A percentile compares a stretch with the other conserved stretches of the same genome.
phyloP scores from a whole-genome alignment of 441 rosid species.

The Sinapis alba region DNA sequence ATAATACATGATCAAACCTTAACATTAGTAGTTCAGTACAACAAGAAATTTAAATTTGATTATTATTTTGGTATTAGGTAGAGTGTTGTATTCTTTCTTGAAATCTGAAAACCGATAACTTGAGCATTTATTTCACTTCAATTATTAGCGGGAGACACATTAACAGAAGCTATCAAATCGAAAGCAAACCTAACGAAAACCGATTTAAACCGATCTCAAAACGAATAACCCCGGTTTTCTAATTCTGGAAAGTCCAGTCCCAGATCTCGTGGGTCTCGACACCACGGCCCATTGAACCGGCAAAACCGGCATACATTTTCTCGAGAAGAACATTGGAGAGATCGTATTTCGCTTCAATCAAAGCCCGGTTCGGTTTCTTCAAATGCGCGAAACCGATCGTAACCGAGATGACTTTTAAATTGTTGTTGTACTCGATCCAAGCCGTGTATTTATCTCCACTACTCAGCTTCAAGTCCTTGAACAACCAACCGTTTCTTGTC shows the following conservation, averaged over 20 bases:
- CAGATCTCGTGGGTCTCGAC: constrained; percentile 38
- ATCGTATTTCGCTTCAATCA: constrained; percentile 32
- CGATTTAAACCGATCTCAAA: not conserved
- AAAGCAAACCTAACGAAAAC: not conserved
- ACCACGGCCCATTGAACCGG: constrained; percentile 35
- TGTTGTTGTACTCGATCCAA: constrained; percentile 46
- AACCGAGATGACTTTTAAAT: constrained; percentile 24
- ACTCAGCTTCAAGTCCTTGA: constrained; percentile 33
- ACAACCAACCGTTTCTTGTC: constrained; percentile 38
- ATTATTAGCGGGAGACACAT: not conserved
- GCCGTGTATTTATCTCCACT: constrained; percentile 44
- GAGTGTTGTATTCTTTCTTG: not conserved
- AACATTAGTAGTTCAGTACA: not conserved
- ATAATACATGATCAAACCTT: not conserved
- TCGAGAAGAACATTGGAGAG: constrained; percentile 33
- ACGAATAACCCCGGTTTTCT: not conserved
- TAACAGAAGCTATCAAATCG: not conserved
- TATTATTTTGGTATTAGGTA: not conserved
- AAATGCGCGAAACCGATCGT: constrained; percentile 27
- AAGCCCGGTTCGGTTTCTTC: constrained; percentile 41
- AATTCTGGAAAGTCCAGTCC: constrained; percentile 39
- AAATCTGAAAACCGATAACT: not conserved
- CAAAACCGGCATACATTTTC: constrained; percentile 39
- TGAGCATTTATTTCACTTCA: not conserved
- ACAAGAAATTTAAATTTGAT: not conserved